Evolutionary conservation across 192 early-diverging fungal species (phyloP), one percentile per base, ranked within the genome.

Genomic region (Spizellomyces punctatus): DNA sequence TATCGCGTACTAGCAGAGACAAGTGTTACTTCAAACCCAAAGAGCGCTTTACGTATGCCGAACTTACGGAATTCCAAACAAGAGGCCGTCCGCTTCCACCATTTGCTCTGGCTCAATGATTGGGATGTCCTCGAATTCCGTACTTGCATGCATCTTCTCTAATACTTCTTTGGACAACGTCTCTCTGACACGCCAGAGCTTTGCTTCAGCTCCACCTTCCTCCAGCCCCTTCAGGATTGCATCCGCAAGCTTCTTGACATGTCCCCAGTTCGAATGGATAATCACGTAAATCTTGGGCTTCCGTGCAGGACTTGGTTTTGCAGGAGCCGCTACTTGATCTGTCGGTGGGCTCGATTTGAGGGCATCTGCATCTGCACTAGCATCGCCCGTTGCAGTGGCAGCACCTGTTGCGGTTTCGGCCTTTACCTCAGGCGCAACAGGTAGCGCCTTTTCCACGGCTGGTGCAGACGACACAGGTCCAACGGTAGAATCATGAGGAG

Each of bases 231-330:
- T 79, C 68, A 86, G 76, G 27, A 93, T 63, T 8, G 78, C 76
- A 62, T 86, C 70, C 59, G 90, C 89, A 43, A 95, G 66, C 21
- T 74, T 83, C 73, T 88, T 85, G 78, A 91, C 77, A 82, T 95
- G 93, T 58, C 87, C 85, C 61, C 65, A 83, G 21, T 62, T 81
- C 44, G 90, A 89, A 82, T 92, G 88, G 58, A 88, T 86, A 48
- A 91, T 81, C 65, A 92, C 86, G 77, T 86, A 88, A 55, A 92
- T 81, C 55, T 76, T 76, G 19, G 86, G 71, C 50, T 54, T 54
- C 17, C 17, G 0, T 19, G 12, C 17, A 19, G 14, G 14, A 54
- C 14, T n/a, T 12, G 50, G 4, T 12, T 54, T 54, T 0, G 4
- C 50, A 54, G 12, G 14, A n/a, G 50, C 50, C 17, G 50, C 50